Evolutionary conservation across 2,329 filamentous ascomycete species (phyloP), one percentile per base, ranked within the genome.

Genomic region (Hymenoscyphus infarciens): DNA sequence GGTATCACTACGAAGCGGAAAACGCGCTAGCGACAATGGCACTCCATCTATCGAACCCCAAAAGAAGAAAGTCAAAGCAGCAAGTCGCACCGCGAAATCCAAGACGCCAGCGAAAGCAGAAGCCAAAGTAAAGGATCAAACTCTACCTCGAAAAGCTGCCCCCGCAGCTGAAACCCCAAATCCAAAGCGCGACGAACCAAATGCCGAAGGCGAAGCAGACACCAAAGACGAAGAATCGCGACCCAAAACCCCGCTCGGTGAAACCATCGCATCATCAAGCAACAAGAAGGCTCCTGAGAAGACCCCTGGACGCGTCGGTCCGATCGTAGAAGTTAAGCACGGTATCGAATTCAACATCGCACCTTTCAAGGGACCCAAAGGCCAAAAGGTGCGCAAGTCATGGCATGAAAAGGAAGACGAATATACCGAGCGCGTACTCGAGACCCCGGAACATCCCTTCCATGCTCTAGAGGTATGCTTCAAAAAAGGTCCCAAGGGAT

Each of bases 401-500:
- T 15, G 7, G 1, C 5, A 10, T 16, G 55, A 58, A 31, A 62
- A 58, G n/a, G 22, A 57, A 27, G 60, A 62, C 1, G 55, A 58
- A 33, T 62, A 62, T 19, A 31, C 10, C 27, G 56, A 54, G 16
- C 27, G 35, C 11, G 15, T 16, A 2, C 45, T 49, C 10, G 42
- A 57, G 8, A 35, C 31, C 2, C 52, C 56, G n/a, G 31, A 33
- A 0, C 55, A 62, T 25, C 8, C 3, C 1, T 57, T 58, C 15
- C 31, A 58, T 27, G 53, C 29, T 10, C 56, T 78, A 80, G 0
- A 79, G 85, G 31, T 83, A 77, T 64, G 66, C 69, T 2, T 71
- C 74, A 13, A 78, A 76, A n/a, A 79, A 81, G 63, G 75, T 74
- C 52, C 74, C 76, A 7, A 75, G 86, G 64, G 66, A 31, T 65